Evolutionary conservation across 495 filamentous ascomycete species (phyloP).

Genomic region (Evansstolkia leycettana): DNA sequence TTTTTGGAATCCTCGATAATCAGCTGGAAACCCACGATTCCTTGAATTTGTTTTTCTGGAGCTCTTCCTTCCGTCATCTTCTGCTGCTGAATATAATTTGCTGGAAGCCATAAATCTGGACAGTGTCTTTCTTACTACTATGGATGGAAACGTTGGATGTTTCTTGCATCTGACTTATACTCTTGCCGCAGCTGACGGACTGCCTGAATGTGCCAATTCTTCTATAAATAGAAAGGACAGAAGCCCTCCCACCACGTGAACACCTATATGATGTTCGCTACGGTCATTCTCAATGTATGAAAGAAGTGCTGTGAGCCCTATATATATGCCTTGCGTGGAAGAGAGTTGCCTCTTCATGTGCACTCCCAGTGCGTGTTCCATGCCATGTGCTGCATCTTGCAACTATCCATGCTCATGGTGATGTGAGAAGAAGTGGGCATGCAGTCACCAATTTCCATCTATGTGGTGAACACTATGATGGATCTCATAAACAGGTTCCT

Average conservation of each 20-base stretch:
- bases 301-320: conserved; percentile 53
- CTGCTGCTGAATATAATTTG: no score
- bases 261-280: conserved; percentile 49
- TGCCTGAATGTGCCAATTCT: conserved; percentile 55
- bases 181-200: no score
- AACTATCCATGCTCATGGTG: conserved; percentile 54
- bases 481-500: conserved; percentile 25
- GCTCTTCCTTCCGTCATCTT: no score
- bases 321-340: conserved; percentile 45
- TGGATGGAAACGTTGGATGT: no score
- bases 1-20: no score
- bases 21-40: no score
- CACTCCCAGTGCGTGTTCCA: conserved; percentile 42
- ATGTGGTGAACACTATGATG: conserved; percentile 60
- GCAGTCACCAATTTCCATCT: conserved; percentile 62
- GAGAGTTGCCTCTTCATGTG: conserved; percentile 44
- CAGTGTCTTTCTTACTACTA: no score
- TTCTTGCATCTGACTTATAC: no score
- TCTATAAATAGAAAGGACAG: no score
- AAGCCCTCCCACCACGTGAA: conserved; percentile 38
- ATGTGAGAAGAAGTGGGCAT: conserved; percentile 42
- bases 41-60: no score
- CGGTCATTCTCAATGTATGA: conserved; percentile 45
- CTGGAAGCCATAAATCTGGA: no score
- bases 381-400: conserved; percentile 53